These are phyloP conservation scores for Rauvolfia tetraphylla DNA, from an alignment of 257 asterid genomes.

Conservation along the genomic window DNA sequence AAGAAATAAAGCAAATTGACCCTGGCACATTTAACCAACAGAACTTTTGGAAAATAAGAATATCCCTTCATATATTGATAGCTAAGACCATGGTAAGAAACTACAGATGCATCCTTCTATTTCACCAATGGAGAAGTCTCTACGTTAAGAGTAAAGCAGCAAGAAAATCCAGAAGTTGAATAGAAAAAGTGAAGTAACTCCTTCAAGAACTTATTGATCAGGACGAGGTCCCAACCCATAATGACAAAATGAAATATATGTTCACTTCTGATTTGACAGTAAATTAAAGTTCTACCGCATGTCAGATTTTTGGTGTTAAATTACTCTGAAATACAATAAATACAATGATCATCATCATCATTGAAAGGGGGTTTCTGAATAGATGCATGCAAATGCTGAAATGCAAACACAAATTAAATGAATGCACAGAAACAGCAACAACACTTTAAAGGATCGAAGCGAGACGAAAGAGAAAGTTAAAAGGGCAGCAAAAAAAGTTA, in stretches of 20 bases:
- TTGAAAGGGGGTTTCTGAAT: not conserved
- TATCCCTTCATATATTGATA: not conserved
- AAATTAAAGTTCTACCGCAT: not conserved
- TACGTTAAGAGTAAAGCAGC: not conserved
- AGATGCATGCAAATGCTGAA: not conserved
- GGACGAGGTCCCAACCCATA: not conserved
- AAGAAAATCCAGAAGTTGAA: not conserved
- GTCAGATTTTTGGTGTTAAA: not conserved
- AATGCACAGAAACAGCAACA: not conserved
- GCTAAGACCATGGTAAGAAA: not conserved
- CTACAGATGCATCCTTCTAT: not conserved
- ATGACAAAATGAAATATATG: not conserved
- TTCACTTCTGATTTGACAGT: not conserved
- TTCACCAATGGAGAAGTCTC: not conserved
- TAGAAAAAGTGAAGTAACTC: constrained; percentile 16
- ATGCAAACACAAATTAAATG: not conserved
- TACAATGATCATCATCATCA: not conserved
- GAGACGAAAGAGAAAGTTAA: constrained; percentile 7
- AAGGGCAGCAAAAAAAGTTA: constrained; percentile 25
- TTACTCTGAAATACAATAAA: not conserved
- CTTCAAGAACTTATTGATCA: constrained; percentile 2
- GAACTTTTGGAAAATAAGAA: no score
- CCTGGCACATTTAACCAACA: not conserved
- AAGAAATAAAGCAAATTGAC: not conserved
- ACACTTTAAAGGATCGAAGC: constrained; percentile 9